Base-by-base conservation (phyloP, 2,329 filamentous ascomycete species). In the Fusarium pseudocircinatum region DNA sequence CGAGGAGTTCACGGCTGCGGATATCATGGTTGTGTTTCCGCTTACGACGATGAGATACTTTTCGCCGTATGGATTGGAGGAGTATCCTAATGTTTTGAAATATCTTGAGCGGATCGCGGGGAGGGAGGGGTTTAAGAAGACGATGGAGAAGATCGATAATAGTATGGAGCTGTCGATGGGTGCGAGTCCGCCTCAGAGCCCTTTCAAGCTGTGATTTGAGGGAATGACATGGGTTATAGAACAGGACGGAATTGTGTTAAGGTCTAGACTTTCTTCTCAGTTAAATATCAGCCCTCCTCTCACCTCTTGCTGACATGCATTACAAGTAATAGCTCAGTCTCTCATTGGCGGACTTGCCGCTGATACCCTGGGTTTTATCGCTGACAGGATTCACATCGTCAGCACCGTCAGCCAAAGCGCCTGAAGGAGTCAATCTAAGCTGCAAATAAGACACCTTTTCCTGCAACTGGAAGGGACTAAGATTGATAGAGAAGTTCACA, bases 11-110 rank as follows among this genome's bases (percentile, higher is more conserved):
- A 92, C 89, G 1, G 89, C 84, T 2, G 91, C 91, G 3, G 92
- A 94, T 79, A 83, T 92, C 43, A 92, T 93, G 89, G 82, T 82
- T 9, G 84, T 91, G 1, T 92, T 87, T 75, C 83, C 84, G 20
- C 81, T 93, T 39, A 91, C 90, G 2, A 93, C 90, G 4, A 86
- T 89, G 84, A 83, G 91, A 22, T 82, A 83, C 54, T 91, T 89
- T 71, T 79, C 80, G 30, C 83, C 84, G 3, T 82, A 81, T 49
- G 81, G 83, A 56, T 70, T 90, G 54, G 72, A 67, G 5, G 78
- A 74, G 2, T 87, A 87, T 70, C 71, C 78, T 3, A 82, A 83
- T 52, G 81, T 90, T 11, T 54, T 89, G 37, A 73, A 68, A 2
- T 90, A 86, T 68, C 75, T 90, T 36, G 63, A 82, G 73, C 80